Evolutionary conservation across 805 yeast species (phyloP), one percentile per base, ranked within the genome.

Genomic region (Saturnispora mendoncae): DNA sequence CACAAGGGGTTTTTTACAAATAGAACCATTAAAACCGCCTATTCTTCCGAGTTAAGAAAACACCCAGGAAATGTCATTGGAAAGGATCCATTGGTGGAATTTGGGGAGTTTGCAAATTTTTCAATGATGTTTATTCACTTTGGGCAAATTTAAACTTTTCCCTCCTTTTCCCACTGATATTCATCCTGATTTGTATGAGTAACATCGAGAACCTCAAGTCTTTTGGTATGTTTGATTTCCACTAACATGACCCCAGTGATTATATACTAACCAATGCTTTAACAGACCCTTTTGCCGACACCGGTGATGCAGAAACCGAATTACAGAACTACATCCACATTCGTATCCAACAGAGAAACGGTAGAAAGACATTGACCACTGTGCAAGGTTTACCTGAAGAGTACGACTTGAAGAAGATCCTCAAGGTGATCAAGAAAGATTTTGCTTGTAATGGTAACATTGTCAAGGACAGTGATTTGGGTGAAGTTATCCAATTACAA

Each of bases 311-410:
- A 71, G 96, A 90, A 67, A 83, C 95, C 56, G 90, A 90, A 70
- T 84, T 94, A 61, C 79, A 94, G 46, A 87, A 85, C 73, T 86
- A 88, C 71, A 85, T 90, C 67, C 98, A 88, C 69, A 83, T 90
- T 66, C 94, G 98, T 76, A 90, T 94, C 65, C 98, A 90, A 71
- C 98, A 90, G 73, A 90, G 98, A 75, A 90, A 92, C 72, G 98
- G 98, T 64, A 88, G 97, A 72, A 90, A 90, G 71, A 90, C 97
- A 50, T 78, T 90, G 64, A 90, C 98, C 52, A 90, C 98, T 32
- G 97, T 90, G 48, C 97, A 92, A 71, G 98, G 98, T 61, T 76
- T 90, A 47, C 97, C 97, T 51, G 78, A 68, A 49, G 97, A 92
- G 66, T 90, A 86, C 67, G 98, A 90, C 64, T 71, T 84, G 64